phyloP scores from a whole-genome alignment of 2,329 filamentous ascomycete genomes.

The Ophiocordyceps camponoti-saundersi region DNA sequence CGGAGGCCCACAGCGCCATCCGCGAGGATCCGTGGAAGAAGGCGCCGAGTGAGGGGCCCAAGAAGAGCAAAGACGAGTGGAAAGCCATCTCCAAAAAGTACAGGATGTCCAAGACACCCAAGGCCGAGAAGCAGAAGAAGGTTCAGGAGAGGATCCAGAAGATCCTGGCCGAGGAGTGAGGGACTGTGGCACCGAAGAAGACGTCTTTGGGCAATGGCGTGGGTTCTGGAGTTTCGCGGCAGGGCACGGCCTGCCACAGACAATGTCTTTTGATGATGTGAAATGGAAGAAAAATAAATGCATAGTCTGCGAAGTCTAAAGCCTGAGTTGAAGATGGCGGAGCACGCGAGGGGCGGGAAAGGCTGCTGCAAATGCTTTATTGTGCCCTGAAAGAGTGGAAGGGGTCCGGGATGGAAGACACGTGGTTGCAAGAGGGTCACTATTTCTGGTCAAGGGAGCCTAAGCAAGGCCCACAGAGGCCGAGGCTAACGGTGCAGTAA shows the following conservation, averaged over 20 bases:
- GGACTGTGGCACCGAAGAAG: slow-evolving; percentile 2
- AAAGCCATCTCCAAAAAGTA: slow-evolving; percentile 91
- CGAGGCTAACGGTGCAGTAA: background rate
- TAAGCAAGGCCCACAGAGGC: background rate
- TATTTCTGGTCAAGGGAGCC: background rate
- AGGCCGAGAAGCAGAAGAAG: slow-evolving; percentile 66
- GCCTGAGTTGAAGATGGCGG: background rate
- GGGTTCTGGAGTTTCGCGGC: slow-evolving; percentile 1
- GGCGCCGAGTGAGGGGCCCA: slow-evolving; percentile 52
- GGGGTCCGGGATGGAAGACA: background rate
- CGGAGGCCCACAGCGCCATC: slow-evolving; percentile 89
- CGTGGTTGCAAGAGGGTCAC: background rate
- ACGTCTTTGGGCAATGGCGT: slow-evolving; percentile 17
- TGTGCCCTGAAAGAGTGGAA: background rate
- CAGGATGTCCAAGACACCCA: slow-evolving; percentile 59
- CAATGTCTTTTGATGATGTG: background rate
- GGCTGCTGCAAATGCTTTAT: background rate
- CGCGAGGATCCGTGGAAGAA: slow-evolving; percentile 98
- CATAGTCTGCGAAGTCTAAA: background rate
- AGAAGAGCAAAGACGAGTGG: slow-evolving; percentile 97
- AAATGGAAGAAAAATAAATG: background rate
- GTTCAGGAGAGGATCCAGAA: slow-evolving; percentile 85
- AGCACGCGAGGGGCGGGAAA: background rate
- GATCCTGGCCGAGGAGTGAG: slow-evolving; percentile 40
- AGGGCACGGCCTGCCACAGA: background rate